A percentile compares a stretch with the other conserved stretches of the same genome.
These are phyloP conservation scores for Clonostachys solani DNA, from an alignment of 2,329 filamentous ascomycete genomes.

Conservation along the genomic window DNA sequence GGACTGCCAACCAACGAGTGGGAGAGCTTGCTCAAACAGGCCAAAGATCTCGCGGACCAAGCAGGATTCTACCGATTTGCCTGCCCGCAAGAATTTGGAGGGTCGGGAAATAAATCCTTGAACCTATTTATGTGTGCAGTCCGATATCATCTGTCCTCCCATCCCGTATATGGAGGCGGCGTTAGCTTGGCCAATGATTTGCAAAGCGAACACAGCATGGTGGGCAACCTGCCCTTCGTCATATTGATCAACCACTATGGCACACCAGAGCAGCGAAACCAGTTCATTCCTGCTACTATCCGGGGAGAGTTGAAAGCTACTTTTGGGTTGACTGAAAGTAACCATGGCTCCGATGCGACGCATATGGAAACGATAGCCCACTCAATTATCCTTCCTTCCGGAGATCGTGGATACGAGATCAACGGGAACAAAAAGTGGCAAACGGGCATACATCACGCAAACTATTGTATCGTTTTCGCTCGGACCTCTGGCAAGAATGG, in stretches of 20 bases:
- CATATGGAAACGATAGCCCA: conserved; percentile 8
- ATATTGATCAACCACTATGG: conserved; percentile 9
- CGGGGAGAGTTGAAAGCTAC: conserved; percentile 1
- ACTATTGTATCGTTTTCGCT: conserved; percentile 8
- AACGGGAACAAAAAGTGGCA: conserved; percentile 11
- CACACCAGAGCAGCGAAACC: conserved; percentile 2
- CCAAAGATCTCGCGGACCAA: not conserved
- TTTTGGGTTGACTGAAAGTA: conserved; percentile 9
- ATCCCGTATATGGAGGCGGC: conserved; percentile 8
- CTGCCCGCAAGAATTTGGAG: not conserved
- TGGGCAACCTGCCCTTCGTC: conserved; percentile 8
- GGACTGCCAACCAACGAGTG: not conserved
- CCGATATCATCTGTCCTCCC: conserved; percentile 7
- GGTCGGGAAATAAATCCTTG: not conserved
- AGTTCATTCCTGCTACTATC: conserved; percentile 4
- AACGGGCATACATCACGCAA: conserved; percentile 7
- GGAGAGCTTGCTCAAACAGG: not conserved
- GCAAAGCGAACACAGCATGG: conserved; percentile 9
- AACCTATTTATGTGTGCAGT: conserved; percentile 10
- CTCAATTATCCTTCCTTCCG: conserved; percentile 2
- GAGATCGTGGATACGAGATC: conserved; percentile 5
- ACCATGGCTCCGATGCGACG: conserved; percentile 10
- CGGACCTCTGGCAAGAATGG: conserved; percentile 8
- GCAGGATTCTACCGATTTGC: not conserved
- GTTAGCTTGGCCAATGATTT: conserved; percentile 10